phyloP scores from a whole-genome alignment of 2,329 filamentous ascomycete genomes.

The Paraconiothyrium brasiliense region DNA sequence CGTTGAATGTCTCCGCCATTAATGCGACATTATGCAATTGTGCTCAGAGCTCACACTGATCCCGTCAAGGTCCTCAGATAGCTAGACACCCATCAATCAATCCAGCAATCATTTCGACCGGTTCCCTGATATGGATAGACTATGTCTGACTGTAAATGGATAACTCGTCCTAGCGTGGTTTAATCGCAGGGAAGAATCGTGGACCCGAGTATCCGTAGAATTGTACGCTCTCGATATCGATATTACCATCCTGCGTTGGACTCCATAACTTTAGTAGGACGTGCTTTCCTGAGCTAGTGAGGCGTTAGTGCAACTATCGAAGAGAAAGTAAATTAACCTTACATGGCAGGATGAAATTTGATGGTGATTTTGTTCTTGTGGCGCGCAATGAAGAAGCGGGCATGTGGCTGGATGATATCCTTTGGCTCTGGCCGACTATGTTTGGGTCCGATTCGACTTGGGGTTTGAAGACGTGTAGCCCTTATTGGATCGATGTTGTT shows the following conservation, averaged over 20 bases:
- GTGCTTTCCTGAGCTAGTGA: constrained; percentile 73
- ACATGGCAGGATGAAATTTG: constrained; percentile 81
- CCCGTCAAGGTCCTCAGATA: not conserved
- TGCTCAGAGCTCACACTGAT: not conserved
- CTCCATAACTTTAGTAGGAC: constrained; percentile 93
- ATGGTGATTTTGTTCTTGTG: constrained; percentile 87
- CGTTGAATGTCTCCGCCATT: not conserved
- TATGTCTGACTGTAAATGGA: not conserved
- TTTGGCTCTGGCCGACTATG: constrained; percentile 31
- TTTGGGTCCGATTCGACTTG: constrained; percentile 46
- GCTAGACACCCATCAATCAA: too few relatives aligned
- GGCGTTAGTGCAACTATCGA: constrained; percentile 9
- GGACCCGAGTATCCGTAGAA: constrained; percentile 86
- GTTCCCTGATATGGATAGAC: not conserved
- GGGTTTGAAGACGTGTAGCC: constrained; percentile 40
- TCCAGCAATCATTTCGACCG: not conserved
- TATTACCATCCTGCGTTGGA: constrained; percentile 76
- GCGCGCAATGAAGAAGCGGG: constrained; percentile 83
- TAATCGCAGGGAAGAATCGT: constrained; percentile 79
- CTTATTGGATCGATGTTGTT: constrained; percentile 34
- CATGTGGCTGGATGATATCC: constrained; percentile 73
- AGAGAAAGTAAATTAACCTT: constrained; percentile 40
- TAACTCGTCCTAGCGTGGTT: constrained; percentile 44
- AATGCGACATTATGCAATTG: not conserved
- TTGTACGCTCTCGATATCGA: constrained; percentile 88